phyloP scores from a whole-genome alignment of 1,284 basidiomycete species.

The Earliella scabrosa region DNA sequence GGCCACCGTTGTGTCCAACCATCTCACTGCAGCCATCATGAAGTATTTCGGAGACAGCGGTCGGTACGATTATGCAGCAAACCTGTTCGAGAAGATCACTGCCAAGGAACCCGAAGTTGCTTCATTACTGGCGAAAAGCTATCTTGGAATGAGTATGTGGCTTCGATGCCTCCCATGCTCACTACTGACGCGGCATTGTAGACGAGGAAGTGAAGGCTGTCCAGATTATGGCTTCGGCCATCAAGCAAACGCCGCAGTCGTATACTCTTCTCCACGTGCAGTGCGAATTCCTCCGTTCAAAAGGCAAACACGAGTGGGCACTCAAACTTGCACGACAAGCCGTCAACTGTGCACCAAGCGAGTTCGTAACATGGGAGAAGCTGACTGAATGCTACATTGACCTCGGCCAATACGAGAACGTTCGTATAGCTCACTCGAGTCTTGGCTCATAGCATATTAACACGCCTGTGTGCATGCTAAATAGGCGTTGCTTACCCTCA shows the following conservation, averaged over 20 bases:
- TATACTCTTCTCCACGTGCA: constrained; percentile 95
- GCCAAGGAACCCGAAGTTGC: constrained; percentile 90
- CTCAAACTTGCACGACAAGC: constrained; percentile 92
- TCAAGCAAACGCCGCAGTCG: constrained; percentile 87
- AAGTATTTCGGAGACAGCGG: constrained; percentile 97
- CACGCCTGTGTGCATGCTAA: not conserved
- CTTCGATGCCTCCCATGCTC: not conserved
- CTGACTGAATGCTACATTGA: constrained; percentile 95
- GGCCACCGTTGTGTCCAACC: constrained; percentile 96
- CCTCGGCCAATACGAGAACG: constrained; percentile 83
- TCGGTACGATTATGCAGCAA: constrained; percentile 87
- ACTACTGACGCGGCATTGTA: constrained; percentile 35
- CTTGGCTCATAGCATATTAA: no score
- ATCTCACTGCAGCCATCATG: constrained; percentile 92
- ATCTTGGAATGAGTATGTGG: constrained; percentile 94
- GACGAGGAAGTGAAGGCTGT: constrained; percentile 99
- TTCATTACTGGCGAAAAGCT: constrained; percentile 86
- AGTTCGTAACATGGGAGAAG: constrained; percentile 99
- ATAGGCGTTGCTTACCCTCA: constrained; percentile 89
- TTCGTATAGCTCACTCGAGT: constrained; percentile 30
- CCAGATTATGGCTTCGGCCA: constrained; percentile 88
- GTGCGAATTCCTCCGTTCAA: constrained; percentile 90
- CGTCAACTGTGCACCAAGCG: constrained; percentile 96
- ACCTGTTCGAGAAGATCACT: constrained; percentile 92
- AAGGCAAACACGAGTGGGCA: constrained; percentile 89